These are phyloP conservation scores for Aspergillus panamensis DNA, from an alignment of 495 filamentous ascomycete genomes.

Conservation along the genomic window DNA sequence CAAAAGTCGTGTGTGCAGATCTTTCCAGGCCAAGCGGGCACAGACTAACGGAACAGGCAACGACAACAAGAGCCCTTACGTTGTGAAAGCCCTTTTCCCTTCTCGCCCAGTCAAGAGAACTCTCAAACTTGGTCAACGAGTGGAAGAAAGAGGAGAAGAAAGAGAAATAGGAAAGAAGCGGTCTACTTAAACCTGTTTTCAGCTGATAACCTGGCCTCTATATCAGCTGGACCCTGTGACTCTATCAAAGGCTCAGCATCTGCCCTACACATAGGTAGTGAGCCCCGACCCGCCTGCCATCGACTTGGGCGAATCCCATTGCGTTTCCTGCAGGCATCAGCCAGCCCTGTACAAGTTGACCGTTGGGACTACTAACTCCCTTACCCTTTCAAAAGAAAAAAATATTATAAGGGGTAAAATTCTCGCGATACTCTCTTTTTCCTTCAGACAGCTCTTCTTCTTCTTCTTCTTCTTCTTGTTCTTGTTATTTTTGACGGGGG, in stretches of 20 bases:
- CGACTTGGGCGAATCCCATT: background rate
- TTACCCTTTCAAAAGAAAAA: constrained; percentile 3
- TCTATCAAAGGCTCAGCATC: background rate
- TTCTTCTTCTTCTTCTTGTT: background rate
- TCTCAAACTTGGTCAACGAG: background rate
- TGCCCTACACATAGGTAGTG: constrained; percentile 26
- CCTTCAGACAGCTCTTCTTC: background rate
- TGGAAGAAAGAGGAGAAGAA: background rate
- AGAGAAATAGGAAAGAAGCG: background rate
- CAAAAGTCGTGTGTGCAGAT: too few species aligned
- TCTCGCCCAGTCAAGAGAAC: background rate
- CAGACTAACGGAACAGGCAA: background rate
- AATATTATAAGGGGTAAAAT: constrained; percentile 6
- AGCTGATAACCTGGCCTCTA: background rate
- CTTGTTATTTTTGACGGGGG: background rate
- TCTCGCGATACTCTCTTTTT: constrained; percentile 2
- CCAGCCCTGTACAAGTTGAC: constrained; percentile 19
- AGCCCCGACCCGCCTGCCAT: constrained; percentile 11
- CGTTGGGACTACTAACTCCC: constrained; percentile 5
- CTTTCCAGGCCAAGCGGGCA: background rate
- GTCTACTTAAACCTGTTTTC: background rate
- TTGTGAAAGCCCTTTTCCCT: background rate
- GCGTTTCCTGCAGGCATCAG: constrained; percentile 14
- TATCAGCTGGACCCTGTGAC: background rate
- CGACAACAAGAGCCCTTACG: background rate